Conservation (phyloP, 2,329 filamentous ascomycete species). For the Aspergillus glaucus region DNA sequence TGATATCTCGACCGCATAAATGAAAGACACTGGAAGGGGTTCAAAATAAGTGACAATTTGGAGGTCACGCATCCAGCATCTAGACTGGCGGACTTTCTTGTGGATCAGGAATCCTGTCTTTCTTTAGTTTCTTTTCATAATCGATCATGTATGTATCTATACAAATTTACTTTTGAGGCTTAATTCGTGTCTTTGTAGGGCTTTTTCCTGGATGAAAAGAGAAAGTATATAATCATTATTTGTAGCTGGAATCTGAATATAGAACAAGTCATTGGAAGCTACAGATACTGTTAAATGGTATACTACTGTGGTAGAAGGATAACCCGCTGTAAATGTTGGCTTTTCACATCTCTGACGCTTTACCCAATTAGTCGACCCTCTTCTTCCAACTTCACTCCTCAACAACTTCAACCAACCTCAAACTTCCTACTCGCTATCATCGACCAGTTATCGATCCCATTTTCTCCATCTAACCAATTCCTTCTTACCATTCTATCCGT, state of each 20-base stretch:
- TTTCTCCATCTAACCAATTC: no score
- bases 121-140: slow-evolving; percentile 5
- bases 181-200: not conserved
- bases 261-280: no score
- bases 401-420: no score
- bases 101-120: slow-evolving; percentile 14
- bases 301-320: no score
- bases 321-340: no score
- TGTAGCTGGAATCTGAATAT: no score
- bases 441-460: no score
- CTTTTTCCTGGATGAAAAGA: not conserved
- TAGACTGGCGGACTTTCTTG: slow-evolving; percentile 7
- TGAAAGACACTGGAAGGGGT: not conserved
- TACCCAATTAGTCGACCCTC: no score
- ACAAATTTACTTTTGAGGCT: slow-evolving; percentile 2
- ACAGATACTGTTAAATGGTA: no score
- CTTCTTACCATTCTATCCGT: not conserved
- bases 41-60: not conserved
- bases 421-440: no score
- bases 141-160: slow-evolving; percentile 8
- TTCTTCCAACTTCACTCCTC: no score
- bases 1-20: slow-evolving; percentile 19
- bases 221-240: not conserved
- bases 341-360: no score
- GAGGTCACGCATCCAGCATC: not conserved